Percentiles rank a stretch among this genome's conserved stretches.
Conservation (phyloP, 345 rosid species). For the Arabidopsis thaliana region TAIR10.1 NC_003074.8:602501-603000, state of each 20-base stretch:
- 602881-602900: not conserved
- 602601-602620: slow-evolving; percentile 69
- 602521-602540: not conserved
- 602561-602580: slow-evolving; percentile 14
- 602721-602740: slow-evolving; percentile 84
- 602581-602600: slow-evolving; percentile 85
- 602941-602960: slow-evolving; percentile 99
- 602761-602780: slow-evolving; percentile 84
- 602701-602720: slow-evolving; percentile 93
- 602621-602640: slow-evolving; percentile 84
- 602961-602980: slow-evolving; percentile 76
- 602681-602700: slow-evolving; percentile 91
- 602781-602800: slow-evolving; percentile 78
- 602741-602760: slow-evolving; percentile 83
- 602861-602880: not conserved
- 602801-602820: slow-evolving; percentile 87
- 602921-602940: slow-evolving; percentile 99
- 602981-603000: slow-evolving; percentile 87
- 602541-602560: slow-evolving; percentile 22
- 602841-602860: slow-evolving; percentile 2
- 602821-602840: slow-evolving; percentile 79
- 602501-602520: slow-evolving; percentile 27
- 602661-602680: slow-evolving; percentile 94
- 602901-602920: slow-evolving; percentile 48
- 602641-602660: slow-evolving; percentile 99